Percentiles rank a stretch among this genome's conserved stretches.
Conservation (phyloP, 768 basidiomycete species). For the Panus rudis region DNA sequence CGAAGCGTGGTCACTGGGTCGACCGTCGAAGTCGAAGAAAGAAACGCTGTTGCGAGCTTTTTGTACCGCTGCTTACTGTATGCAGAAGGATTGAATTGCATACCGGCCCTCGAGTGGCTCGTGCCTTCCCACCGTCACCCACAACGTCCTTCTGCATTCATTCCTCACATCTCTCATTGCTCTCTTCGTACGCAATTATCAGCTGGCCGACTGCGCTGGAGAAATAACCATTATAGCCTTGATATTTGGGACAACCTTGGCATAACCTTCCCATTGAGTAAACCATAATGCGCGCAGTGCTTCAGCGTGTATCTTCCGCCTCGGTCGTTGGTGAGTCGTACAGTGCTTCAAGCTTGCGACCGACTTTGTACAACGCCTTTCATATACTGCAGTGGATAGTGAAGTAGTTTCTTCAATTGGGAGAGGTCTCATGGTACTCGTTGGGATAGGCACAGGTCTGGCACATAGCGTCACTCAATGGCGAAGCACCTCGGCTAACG, state of each 20-base stretch:
- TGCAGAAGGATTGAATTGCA: too few relatives aligned
- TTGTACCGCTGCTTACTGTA: too few relatives aligned
- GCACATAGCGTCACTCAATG: conserved; percentile 7
- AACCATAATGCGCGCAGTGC: conserved; percentile 69
- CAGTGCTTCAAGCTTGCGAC: neutral
- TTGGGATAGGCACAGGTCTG: conserved; percentile 80
- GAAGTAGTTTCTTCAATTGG: conserved; percentile 78
- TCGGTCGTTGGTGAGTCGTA: conserved; percentile 65
- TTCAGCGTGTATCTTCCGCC: conserved; percentile 78
- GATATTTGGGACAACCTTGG: too few relatives aligned
- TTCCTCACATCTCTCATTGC: too few relatives aligned
- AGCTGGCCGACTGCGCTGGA: too few relatives aligned
- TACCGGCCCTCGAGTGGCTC: too few relatives aligned
- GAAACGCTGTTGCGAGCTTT: too few relatives aligned
- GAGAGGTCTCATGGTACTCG: conserved; percentile 80
- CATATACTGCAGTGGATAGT: conserved; percentile 53
- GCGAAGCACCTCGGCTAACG: conserved; percentile 12
- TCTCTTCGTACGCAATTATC: too few relatives aligned
- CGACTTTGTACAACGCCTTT: neutral
- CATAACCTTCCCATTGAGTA: too few relatives aligned
- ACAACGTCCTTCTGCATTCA: too few relatives aligned
- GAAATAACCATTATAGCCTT: too few relatives aligned
- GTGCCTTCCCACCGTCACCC: too few relatives aligned
- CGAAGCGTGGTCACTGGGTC: conserved; percentile 9
- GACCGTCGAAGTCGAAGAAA: conserved; percentile 8